A percentile compares a stretch with the other conserved stretches of the same genome.
Conservation (phyloP, 140 eudicot species). For the Ambrosia hybrid region DNA sequence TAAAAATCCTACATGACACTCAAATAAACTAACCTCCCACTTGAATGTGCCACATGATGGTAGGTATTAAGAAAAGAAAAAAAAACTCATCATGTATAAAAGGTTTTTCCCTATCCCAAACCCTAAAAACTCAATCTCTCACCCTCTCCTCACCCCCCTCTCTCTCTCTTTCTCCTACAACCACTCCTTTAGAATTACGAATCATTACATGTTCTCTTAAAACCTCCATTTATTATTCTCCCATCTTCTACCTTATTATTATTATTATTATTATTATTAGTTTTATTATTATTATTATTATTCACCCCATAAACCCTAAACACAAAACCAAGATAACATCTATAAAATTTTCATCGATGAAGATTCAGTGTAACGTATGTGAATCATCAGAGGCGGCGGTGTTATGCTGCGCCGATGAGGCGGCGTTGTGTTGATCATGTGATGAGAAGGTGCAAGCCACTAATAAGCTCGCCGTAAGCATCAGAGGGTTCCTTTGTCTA, state of each 20-base stretch:
- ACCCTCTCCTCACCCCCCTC: too few relatives aligned
- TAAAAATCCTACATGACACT: too few relatives aligned
- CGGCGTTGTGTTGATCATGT: constrained; percentile 69
- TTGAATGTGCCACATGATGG: too few relatives aligned
- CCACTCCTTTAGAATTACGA: too few relatives aligned
- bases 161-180: too few relatives aligned
- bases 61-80: too few relatives aligned
- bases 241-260: background rate
- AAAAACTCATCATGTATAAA: too few relatives aligned
- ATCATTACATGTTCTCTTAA: constrained; percentile 17
- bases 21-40: too few relatives aligned
- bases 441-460: constrained; percentile 82
- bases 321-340: constrained; percentile 18
- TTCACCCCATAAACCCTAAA: constrained; percentile 29
- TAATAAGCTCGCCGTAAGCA: constrained; percentile 84
- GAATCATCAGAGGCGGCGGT: constrained; percentile 71
- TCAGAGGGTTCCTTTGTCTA: constrained; percentile 65
- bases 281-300: background rate
- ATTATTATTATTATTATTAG: too few relatives aligned
- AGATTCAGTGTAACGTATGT: constrained; percentile 90
- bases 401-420: constrained; percentile 92
- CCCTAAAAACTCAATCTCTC: too few relatives aligned
- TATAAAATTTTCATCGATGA: constrained; percentile 38
- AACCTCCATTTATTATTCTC: constrained; percentile 29
- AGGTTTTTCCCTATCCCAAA: too few relatives aligned